Conservation (phyloP, 1,284 basidiomycete species). For the Lentinula novae-zelandiae region DNA sequence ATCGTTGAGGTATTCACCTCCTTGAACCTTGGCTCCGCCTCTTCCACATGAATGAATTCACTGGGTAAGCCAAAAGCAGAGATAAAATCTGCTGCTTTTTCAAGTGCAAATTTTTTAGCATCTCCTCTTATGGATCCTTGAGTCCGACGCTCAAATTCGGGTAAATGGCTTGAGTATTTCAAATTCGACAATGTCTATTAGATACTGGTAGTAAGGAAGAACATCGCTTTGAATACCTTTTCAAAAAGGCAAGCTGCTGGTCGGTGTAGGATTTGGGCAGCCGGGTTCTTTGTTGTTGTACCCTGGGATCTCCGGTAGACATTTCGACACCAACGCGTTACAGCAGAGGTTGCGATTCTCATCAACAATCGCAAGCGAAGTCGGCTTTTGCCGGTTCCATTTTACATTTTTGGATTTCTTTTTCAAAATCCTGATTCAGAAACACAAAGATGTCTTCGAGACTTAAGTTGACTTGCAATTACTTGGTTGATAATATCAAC, state of each 20-base stretch:
- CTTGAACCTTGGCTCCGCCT: slow-evolving; percentile 51
- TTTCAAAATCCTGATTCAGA: neutral
- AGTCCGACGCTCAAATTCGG: slow-evolving; percentile 53
- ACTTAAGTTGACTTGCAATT: too few relatives aligned
- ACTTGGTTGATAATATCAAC: too few relatives aligned
- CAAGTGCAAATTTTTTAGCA: slow-evolving; percentile 61
- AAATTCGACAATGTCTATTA: slow-evolving; percentile 4
- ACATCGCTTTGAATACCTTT: slow-evolving; percentile 30
- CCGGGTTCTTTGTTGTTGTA: slow-evolving; percentile 29
- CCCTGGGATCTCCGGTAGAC: slow-evolving; percentile 10
- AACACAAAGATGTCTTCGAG: too few relatives aligned
- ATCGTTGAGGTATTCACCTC: slow-evolving; percentile 35
- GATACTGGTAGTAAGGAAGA: slow-evolving; percentile 13
- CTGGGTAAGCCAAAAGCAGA: slow-evolving; percentile 49
- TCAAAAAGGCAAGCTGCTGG: slow-evolving; percentile 51
- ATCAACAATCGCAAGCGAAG: slow-evolving; percentile 7
- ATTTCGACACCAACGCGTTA: slow-evolving; percentile 9
- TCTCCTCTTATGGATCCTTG: slow-evolving; percentile 52
- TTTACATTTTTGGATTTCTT: slow-evolving; percentile 7
- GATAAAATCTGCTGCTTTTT: slow-evolving; percentile 54
- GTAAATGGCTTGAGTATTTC: slow-evolving; percentile 31
- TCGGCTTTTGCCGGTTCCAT: slow-evolving; percentile 9
- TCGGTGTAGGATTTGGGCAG: slow-evolving; percentile 57
- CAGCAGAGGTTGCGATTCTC: slow-evolving; percentile 2
- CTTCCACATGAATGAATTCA: slow-evolving; percentile 47